phyloP scores from a whole-genome alignment of 805 yeast genomes.

The Candida hispaniensis region DNA sequence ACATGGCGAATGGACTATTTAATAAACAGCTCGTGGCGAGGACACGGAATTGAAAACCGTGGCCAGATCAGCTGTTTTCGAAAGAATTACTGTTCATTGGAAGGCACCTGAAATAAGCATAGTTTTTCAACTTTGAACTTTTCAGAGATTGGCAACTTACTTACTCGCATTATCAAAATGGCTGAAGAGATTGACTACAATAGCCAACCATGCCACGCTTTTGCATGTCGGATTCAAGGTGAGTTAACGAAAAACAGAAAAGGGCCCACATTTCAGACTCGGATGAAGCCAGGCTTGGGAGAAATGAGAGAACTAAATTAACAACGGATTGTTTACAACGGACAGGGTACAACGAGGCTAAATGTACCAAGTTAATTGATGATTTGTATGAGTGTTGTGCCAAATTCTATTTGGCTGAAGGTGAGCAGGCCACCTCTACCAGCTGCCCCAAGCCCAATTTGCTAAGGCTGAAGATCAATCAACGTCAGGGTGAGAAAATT shows the following conservation, averaged over 20 bases:
- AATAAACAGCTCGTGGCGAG: too few relatives aligned
- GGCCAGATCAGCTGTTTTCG: too few relatives aligned
- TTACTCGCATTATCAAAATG: constrained; percentile 5
- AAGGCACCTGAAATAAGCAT: too few relatives aligned
- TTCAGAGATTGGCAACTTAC: too few relatives aligned
- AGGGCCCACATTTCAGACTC: neutral
- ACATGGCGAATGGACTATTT: too few relatives aligned
- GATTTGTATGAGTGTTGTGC: constrained; percentile 66
- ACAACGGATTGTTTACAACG: constrained; percentile 47
- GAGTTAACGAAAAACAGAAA: constrained; percentile 22
- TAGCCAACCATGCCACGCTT: constrained; percentile 47
- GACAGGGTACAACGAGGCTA: constrained; percentile 58
- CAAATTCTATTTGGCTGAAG: constrained; percentile 49
- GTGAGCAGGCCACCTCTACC: constrained; percentile 48
- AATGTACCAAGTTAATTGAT: constrained; percentile 61
- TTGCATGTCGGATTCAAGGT: constrained; percentile 77
- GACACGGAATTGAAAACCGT: too few relatives aligned
- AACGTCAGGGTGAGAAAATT: constrained; percentile 43
- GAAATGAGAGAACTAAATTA: too few relatives aligned
- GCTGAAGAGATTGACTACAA: constrained; percentile 16
- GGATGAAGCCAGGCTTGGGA: too few relatives aligned
- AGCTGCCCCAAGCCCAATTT: constrained; percentile 71
- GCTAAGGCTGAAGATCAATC: constrained; percentile 53
- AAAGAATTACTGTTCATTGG: too few relatives aligned
- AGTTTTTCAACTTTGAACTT: too few relatives aligned